These are phyloP conservation scores for Phaeosphaeria sp. DNA, from an alignment of 2,329 filamentous ascomycete species.

Conservation along the genomic window DNA sequence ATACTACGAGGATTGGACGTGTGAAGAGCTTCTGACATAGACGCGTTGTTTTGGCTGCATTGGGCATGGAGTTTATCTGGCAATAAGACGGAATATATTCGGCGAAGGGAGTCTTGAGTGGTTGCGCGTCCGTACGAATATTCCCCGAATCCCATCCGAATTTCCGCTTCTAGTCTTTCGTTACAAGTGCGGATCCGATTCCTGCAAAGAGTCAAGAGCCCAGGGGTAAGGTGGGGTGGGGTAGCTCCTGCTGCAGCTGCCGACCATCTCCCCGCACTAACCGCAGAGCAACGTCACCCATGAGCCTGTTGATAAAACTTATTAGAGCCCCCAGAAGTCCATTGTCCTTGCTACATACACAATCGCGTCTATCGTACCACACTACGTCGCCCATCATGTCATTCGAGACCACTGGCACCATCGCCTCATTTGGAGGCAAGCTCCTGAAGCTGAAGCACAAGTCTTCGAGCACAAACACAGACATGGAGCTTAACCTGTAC, in stretches of 20 bases:
- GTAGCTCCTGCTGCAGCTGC: slow-evolving; percentile 32
- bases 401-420: slow-evolving; percentile 87
- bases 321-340: slow-evolving; percentile 18
- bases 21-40: slow-evolving; percentile 79
- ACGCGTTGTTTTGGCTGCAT: slow-evolving; percentile 34
- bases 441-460: slow-evolving; percentile 92
- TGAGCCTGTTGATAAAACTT: slow-evolving; percentile 32
- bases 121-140: slow-evolving; percentile 21
- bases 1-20: slow-evolving; percentile 99
- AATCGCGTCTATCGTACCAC: slow-evolving; percentile 16
- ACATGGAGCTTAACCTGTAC: slow-evolving; percentile 94
- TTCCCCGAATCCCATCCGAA: slow-evolving; percentile 45
- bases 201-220: slow-evolving; percentile 28
- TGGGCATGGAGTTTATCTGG: slow-evolving; percentile 42
- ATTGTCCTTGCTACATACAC: slow-evolving; percentile 14
- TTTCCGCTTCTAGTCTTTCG: slow-evolving; percentile 32
- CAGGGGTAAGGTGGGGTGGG: slow-evolving; percentile 39
- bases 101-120: slow-evolving; percentile 43
- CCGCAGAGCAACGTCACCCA: slow-evolving; percentile 40
- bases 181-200: slow-evolving; percentile 37
- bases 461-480: slow-evolving; percentile 77
- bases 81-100: slow-evolving; percentile 36
- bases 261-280: slow-evolving; percentile 38
- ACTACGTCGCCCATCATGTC: slow-evolving; percentile 55
- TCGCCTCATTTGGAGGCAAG: slow-evolving; percentile 90